Evolutionary conservation across 2,329 filamentous ascomycete species (phyloP).

Genomic region (Neofusicoccum kwambonambiense): DNA sequence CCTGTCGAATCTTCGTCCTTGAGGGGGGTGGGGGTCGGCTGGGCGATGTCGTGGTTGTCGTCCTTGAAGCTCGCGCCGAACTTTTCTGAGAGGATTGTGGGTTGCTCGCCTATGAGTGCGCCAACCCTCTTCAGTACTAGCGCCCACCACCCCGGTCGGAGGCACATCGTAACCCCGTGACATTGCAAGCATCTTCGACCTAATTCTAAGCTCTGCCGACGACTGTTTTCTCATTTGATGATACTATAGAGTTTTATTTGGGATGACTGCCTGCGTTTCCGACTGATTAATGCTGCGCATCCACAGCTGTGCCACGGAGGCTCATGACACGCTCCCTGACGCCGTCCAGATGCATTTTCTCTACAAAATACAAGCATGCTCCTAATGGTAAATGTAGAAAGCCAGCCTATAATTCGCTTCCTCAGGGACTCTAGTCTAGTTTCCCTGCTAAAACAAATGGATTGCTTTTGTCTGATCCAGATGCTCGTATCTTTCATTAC

Average conservation of each 20-base stretch:
- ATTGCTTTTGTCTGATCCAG: too few species aligned
- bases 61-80: conserved; percentile 5
- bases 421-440: too few species aligned
- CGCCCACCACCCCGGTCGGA: neutral
- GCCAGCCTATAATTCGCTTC: too few species aligned
- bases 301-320: neutral
- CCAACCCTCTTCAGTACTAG: neutral
- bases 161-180: neutral
- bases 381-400: too few species aligned
- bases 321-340: neutral
- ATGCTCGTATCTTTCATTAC: neutral
- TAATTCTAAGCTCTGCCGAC: conserved; percentile 1
- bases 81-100: conserved; percentile 18
- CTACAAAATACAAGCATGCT: too few species aligned
- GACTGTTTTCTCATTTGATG: neutral
- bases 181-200: conserved; percentile 8
- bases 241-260: neutral
- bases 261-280: neutral
- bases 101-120: conserved; percentile 6
- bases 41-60: conserved; percentile 19
- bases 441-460: neutral
- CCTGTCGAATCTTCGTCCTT: conserved; percentile 18
- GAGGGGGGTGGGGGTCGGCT: conserved; percentile 16
- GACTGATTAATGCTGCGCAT: neutral
- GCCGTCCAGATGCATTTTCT: too few species aligned